Evolutionary conservation across 768 basidiomycete species (phyloP).

Genomic region (Psilocybe cubensis): DNA sequence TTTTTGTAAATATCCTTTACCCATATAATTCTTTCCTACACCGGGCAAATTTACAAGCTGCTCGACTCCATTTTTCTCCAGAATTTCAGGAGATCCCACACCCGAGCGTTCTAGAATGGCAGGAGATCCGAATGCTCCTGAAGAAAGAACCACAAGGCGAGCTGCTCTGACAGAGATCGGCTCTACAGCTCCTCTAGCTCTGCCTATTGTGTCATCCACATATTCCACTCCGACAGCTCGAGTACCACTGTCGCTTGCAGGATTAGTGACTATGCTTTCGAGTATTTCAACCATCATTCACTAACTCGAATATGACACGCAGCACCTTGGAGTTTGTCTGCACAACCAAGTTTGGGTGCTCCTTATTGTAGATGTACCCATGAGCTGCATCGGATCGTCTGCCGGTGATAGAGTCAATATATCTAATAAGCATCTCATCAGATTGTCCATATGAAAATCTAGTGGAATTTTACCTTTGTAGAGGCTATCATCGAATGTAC

Average conservation of each 20-base stretch:
- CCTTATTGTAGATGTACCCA: slow-evolving; percentile 10
- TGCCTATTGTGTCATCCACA: slow-evolving; percentile 33
- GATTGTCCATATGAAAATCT: background rate
- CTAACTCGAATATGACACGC: background rate
- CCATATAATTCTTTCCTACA: slow-evolving; percentile 70
- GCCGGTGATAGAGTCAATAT: slow-evolving; percentile 51
- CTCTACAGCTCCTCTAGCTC: slow-evolving; percentile 18
- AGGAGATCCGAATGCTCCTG: slow-evolving; percentile 55
- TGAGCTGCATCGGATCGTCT: slow-evolving; percentile 58
- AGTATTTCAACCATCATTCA: background rate
- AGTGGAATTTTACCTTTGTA: slow-evolving; percentile 12
- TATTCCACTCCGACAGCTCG: slow-evolving; percentile 56
- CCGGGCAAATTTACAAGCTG: slow-evolving; percentile 65
- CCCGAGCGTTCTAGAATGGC: slow-evolving; percentile 55
- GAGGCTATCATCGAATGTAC: slow-evolving; percentile 4
- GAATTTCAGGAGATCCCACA: slow-evolving; percentile 55
- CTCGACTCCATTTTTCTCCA: slow-evolving; percentile 48
- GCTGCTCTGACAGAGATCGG: slow-evolving; percentile 34
- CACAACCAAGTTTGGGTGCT: background rate
- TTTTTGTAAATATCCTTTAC: slow-evolving; percentile 25
- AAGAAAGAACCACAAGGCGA: slow-evolving; percentile 48
- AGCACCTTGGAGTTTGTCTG: background rate
- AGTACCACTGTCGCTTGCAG: slow-evolving; percentile 34
- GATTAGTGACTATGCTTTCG: slow-evolving; percentile 8
- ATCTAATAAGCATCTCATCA: slow-evolving; percentile 31